Conservation (phyloP, 1,139 yeast species). For the Sugiyamaella neomexicana region DNA sequence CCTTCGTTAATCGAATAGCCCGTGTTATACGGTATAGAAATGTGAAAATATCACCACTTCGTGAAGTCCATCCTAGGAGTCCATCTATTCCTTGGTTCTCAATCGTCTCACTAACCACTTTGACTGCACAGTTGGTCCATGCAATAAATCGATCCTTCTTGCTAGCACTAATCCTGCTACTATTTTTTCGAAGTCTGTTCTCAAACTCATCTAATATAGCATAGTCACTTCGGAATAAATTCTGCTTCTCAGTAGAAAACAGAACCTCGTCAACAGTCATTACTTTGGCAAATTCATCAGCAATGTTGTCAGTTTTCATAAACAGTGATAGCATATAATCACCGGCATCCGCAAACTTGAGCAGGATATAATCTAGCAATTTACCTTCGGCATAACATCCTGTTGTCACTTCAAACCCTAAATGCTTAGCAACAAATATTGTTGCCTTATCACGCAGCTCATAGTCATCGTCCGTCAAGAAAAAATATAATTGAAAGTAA, state of each 20-base stretch:
- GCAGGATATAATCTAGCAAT: constrained; percentile 10
- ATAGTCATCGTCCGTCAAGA: constrained; percentile 62
- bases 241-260: constrained; percentile 54
- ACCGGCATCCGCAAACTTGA: background rate
- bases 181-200: background rate
- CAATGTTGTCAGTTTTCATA: background rate
- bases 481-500: constrained; percentile 42
- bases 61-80: constrained; percentile 43
- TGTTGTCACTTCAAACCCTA: constrained; percentile 33
- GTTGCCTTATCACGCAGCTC: constrained; percentile 34
- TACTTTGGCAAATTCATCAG: constrained; percentile 26
- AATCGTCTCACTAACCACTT: constrained; percentile 20
- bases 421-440: constrained; percentile 23
- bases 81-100: constrained; percentile 35
- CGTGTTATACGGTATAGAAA: constrained; percentile 19
- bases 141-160: background rate
- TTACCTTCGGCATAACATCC: constrained; percentile 39
- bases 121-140: constrained; percentile 22
- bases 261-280: constrained; percentile 37
- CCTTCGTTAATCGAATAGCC: constrained; percentile 5
- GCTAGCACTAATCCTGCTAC: background rate
- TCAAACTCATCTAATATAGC: constrained; percentile 14
- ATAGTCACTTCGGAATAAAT: constrained; percentile 48
- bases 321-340: background rate
- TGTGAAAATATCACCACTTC: constrained; percentile 25